Percentiles rank a stretch among this genome's conserved stretches.
These are phyloP conservation scores for Phytopythium montanum DNA, from an alignment of 352 stramenopile species.

Conservation along the genomic window DNA sequence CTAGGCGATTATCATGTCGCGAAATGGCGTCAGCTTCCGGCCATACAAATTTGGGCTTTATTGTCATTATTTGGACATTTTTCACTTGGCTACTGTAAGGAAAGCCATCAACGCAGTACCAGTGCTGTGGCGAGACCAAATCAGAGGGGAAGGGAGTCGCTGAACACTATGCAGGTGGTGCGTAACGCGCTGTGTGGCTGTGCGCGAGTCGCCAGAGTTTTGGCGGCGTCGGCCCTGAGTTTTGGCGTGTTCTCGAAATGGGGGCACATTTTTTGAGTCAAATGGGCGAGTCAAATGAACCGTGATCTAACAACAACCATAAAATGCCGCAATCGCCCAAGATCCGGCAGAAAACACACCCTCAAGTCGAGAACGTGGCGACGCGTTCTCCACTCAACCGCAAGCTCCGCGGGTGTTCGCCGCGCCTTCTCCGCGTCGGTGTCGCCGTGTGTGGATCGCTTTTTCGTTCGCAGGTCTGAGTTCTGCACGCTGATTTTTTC, in stretches of 20 bases:
- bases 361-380: background rate
- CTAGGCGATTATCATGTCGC: background rate
- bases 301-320: background rate
- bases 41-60: background rate
- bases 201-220: background rate
- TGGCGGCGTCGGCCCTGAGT: background rate
- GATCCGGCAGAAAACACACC: background rate
- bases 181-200: background rate
- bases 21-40: background rate
- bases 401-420: background rate
- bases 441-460: background rate
- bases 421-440: background rate
- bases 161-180: background rate
- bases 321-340: background rate
- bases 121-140: background rate
- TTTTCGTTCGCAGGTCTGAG: background rate
- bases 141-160: constrained; percentile 1
- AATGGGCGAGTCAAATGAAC: background rate
- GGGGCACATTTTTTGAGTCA: too few relatives aligned
- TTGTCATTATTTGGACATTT: too few relatives aligned
- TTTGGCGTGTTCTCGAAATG: background rate
- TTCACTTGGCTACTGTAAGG: too few relatives aligned
- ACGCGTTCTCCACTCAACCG: background rate
- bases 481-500: constrained; percentile 1
- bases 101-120: too few relatives aligned